Conservation (phyloP, 805 yeast species). For the Millerago galiae region DNA sequence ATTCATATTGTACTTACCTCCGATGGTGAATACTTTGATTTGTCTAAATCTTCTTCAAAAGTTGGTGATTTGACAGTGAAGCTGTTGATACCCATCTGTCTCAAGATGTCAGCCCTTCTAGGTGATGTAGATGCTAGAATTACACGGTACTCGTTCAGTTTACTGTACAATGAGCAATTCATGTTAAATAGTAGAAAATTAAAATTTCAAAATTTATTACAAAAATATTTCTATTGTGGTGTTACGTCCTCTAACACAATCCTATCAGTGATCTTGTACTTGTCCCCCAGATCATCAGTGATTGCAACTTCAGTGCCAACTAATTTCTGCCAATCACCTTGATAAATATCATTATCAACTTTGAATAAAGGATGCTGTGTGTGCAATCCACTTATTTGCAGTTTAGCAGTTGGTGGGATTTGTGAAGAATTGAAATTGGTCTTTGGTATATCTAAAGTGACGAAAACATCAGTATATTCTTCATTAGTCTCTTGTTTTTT, state of each 20-base stretch:
- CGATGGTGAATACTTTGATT: slow-evolving; percentile 38
- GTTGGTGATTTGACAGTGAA: slow-evolving; percentile 50
- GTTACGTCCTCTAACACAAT: slow-evolving; percentile 20
- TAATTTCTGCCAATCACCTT: slow-evolving; percentile 69
- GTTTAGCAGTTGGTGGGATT: slow-evolving; percentile 32
- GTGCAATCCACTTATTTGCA: slow-evolving; percentile 53
- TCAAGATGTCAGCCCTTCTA: slow-evolving; percentile 66
- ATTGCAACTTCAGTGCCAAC: slow-evolving; percentile 68
- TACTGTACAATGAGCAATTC: slow-evolving; percentile 27
- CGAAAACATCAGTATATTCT: slow-evolving; percentile 41
- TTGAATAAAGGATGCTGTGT: slow-evolving; percentile 49
- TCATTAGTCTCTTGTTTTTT: background rate
- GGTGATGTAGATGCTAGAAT: slow-evolving; percentile 84
- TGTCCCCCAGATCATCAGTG: slow-evolving; percentile 20
- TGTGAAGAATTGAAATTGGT: slow-evolving; percentile 26
- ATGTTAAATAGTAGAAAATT: background rate
- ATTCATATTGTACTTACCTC: slow-evolving; percentile 26
- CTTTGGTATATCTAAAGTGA: slow-evolving; percentile 47
- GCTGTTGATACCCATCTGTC: slow-evolving; percentile 46
- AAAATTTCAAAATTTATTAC: background rate
- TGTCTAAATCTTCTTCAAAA: slow-evolving; percentile 72
- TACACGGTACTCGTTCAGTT: slow-evolving; percentile 24
- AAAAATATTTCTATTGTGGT: slow-evolving; percentile 7
- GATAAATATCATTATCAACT: slow-evolving; percentile 53
- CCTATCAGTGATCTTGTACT: slow-evolving; percentile 17